A percentile compares a stretch with the other conserved stretches of the same genome.
phyloP scores from a whole-genome alignment of 2,329 filamentous ascomycete genomes.

The Penicillium sp. region DNA sequence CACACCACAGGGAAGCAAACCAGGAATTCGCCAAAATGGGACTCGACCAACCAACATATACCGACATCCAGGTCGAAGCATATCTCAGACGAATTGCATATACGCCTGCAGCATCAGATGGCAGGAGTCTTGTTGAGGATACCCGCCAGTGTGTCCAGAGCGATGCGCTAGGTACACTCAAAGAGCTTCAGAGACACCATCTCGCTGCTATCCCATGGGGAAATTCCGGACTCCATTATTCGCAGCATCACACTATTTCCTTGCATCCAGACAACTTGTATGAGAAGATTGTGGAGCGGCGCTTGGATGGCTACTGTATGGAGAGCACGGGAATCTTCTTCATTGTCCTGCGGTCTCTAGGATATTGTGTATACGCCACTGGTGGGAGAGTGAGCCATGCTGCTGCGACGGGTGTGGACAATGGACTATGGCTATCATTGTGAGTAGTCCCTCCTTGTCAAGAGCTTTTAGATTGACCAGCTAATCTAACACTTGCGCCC shows the following conservation, averaged over 20 bases:
- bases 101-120: conserved; percentile 21
- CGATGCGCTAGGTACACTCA: conserved; percentile 41
- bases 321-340: conserved; percentile 63
- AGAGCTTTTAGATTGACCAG: background rate
- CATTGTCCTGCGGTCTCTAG: conserved; percentile 58
- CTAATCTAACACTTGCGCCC: background rate
- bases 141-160: conserved; percentile 36
- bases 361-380: conserved; percentile 60
- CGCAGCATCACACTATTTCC: conserved; percentile 55
- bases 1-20: background rate
- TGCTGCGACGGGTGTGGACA: conserved; percentile 42
- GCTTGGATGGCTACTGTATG: conserved; percentile 66
- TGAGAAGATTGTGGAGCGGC: conserved; percentile 58
- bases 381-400: conserved; percentile 57
- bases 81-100: conserved; percentile 45
- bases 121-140: conserved; percentile 31
- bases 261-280: conserved; percentile 59
- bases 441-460: conserved; percentile 28
- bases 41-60: conserved; percentile 38
- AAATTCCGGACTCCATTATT: conserved; percentile 63
- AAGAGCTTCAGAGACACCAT: conserved; percentile 51
- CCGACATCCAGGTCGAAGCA: conserved; percentile 42
- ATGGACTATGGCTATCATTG: conserved; percentile 57
- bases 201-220: conserved; percentile 61
- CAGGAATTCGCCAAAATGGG: conserved; percentile 16